Base-by-base conservation (phyloP, 2,329 filamentous ascomycete genomes). In the Cladosporium sp. region DNA sequence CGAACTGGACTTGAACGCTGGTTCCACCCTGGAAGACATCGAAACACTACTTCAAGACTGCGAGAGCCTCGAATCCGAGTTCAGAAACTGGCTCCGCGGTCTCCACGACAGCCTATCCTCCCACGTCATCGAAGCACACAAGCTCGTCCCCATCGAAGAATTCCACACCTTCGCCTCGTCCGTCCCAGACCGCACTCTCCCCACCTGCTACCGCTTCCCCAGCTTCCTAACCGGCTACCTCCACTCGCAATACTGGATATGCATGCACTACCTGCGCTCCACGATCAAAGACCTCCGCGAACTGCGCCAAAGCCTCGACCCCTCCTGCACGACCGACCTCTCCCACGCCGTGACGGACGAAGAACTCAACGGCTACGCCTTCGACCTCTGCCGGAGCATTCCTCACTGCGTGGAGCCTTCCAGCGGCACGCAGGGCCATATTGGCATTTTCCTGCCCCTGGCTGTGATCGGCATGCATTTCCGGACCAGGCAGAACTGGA, bases 381-480 rank as follows among this genome's bases (percentile, higher is more conserved):
- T 60, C 47, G 54, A 64, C 27, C 55, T 64, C 17, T 63, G 61
- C 45, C 53, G 55, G 8, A 60, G 52, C 13, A 58, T 65, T 6
- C 61, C 63, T 5, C 62, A 57, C 50, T 63, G 63, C 39, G 56
- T 55, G 43, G 61, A 66, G 29, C 63, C 62, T 4, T 51, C 54
- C n/a, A 60, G 56, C 18, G 61, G 57, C 12, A 57, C 56, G 2
- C 61, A 61, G 3, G 62, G 63, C 1, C 56, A 61, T 20, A 58
- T 66, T 19, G 60, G 58, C 3, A 60, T 65, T 13, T 67, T 67
- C 41, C 54, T 65, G 13, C 61, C 62, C 0, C 43, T 67, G 47
- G 56, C 59, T 2, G 61, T 59, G 3, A 60, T 59, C 2, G 56
- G 60, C 12, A 49, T 63, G 34, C 62, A 65, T 37, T 64, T 62